phyloP scores from a whole-genome alignment of 768 basidiomycete genomes.

The Sistotremastrum suecicum region DNA sequence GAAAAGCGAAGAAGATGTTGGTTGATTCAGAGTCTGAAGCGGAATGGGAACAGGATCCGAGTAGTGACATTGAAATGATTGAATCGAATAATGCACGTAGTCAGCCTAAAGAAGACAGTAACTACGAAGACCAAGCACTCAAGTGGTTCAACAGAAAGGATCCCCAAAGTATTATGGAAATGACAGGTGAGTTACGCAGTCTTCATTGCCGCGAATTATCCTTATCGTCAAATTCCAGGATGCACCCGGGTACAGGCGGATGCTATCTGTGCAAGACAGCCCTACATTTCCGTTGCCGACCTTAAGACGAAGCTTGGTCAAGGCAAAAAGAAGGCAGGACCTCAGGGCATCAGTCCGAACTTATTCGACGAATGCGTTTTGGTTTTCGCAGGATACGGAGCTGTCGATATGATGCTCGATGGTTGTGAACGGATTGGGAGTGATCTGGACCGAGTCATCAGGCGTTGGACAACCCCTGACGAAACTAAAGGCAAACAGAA shows the following conservation, averaged over 20 bases:
- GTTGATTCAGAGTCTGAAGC: slow-evolving; percentile 55
- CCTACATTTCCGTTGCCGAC: slow-evolving; percentile 66
- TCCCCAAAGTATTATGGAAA: slow-evolving; percentile 51
- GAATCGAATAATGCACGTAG: slow-evolving; percentile 21
- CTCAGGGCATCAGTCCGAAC: slow-evolving; percentile 71
- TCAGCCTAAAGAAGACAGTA: slow-evolving; percentile 19
- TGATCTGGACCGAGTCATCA: slow-evolving; percentile 56
- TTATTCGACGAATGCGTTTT: slow-evolving; percentile 83
- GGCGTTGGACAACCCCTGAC: slow-evolving; percentile 49
- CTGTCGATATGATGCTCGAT: slow-evolving; percentile 79
- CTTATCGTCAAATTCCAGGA: slow-evolving; percentile 26
- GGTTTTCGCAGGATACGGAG: slow-evolving; percentile 73
- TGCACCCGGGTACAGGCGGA: slow-evolving; percentile 73
- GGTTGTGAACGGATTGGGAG: slow-evolving; percentile 81
- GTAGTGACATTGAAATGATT: slow-evolving; percentile 29
- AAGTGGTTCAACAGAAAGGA: slow-evolving; percentile 55
- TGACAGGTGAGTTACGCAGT: slow-evolving; percentile 42
- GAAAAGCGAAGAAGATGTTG: slow-evolving; percentile 44
- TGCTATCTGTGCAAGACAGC: slow-evolving; percentile 63
- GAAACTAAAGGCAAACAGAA: slow-evolving; percentile 24
- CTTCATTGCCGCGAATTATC: not conserved
- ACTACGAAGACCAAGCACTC: slow-evolving; percentile 38
- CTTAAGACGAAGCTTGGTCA: slow-evolving; percentile 63
- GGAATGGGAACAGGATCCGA: slow-evolving; percentile 16
- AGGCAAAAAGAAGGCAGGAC: slow-evolving; percentile 77